Evolutionary conservation across 768 basidiomycete species (phyloP), one percentile per base, ranked within the genome.

Genomic region (Tulasnella sp.): DNA sequence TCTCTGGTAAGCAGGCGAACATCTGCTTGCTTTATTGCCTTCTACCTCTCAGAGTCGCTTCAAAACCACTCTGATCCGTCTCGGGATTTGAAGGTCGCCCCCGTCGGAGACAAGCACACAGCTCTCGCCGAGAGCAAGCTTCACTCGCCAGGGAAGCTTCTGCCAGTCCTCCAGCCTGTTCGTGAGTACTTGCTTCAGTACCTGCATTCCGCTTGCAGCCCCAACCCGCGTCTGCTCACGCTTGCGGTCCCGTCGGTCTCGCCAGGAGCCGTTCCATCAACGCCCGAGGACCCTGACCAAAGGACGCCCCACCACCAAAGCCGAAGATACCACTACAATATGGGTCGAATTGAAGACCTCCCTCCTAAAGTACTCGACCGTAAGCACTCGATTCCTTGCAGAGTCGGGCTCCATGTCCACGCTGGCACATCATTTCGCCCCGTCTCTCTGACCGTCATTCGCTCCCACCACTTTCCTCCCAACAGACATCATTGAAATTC

Each of bases 321-420:
- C 12, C 62, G 34, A 68, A 27, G 62, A 40, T 31, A 31, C 9
- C 34, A 34, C n/a, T 21, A 34, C 48, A 79, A 46, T 7, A 79
- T 79, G 78, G 78, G 42, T 27, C 38, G 16, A 9, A 71, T 46
- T 42, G 40, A 73, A 68, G 78, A 79, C 42, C 38, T 79, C 24
- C 78, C 78, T 42, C 68, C 78, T 7, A 52, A 74, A 39, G 36
- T 79, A n/a, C 78, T 79, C 18, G 78, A 79, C 40, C 44, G 78
- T 79, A n/a, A 74, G 78, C 31, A n/a, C 31, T 24, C 18, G 21
- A 12, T 46, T 46, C 27, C 39, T 8, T 74, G 19, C 34, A 21
- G 39, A 16, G 24, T 68, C 36, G 56, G 1, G 3, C 3, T 42
- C 39, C 38, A 16, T 46, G 12, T 8, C n/a, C 58, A 71, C 42